Conservation (phyloP, 1,139 yeast genomes). For the Citeromyces hawaiiensis region DNA sequence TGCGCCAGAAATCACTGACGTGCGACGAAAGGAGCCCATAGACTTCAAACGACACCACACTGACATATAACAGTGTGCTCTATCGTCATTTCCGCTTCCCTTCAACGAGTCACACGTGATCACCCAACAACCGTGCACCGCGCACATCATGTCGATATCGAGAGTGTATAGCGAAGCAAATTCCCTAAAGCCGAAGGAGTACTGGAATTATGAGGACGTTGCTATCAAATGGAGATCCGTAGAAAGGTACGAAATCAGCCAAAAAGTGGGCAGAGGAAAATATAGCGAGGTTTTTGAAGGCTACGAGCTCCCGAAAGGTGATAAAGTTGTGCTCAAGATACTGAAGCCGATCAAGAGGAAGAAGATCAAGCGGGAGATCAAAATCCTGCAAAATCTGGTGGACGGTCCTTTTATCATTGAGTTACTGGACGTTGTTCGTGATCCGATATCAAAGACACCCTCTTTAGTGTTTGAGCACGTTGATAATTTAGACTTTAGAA, state of each 20-base stretch:
- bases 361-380: slow-evolving; percentile 67
- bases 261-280: slow-evolving; percentile 69
- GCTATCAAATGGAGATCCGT: slow-evolving; percentile 63
- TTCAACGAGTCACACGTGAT: neutral
- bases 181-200: slow-evolving; percentile 45
- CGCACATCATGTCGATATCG: neutral
- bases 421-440: slow-evolving; percentile 63
- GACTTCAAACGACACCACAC: too few species aligned
- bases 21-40: too few species aligned
- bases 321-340: slow-evolving; percentile 51
- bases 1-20: too few species aligned
- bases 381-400: slow-evolving; percentile 58
- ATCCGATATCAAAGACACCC: slow-evolving; percentile 59
- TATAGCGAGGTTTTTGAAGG: slow-evolving; percentile 74
- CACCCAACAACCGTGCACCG: neutral
- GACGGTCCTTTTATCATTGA: slow-evolving; percentile 68
- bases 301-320: slow-evolving; percentile 14
- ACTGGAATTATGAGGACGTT: slow-evolving; percentile 71
- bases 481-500: slow-evolving; percentile 59
- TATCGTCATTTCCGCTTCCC: too few species aligned
- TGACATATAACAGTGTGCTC: too few species aligned
- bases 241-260: slow-evolving; percentile 52
- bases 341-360: slow-evolving; percentile 71
- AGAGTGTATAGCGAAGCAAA: slow-evolving; percentile 61
- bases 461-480: slow-evolving; percentile 64